Base-by-base conservation (phyloP, 2,329 filamentous ascomycete species). In the Ceratocystis alfenasii region DNA sequence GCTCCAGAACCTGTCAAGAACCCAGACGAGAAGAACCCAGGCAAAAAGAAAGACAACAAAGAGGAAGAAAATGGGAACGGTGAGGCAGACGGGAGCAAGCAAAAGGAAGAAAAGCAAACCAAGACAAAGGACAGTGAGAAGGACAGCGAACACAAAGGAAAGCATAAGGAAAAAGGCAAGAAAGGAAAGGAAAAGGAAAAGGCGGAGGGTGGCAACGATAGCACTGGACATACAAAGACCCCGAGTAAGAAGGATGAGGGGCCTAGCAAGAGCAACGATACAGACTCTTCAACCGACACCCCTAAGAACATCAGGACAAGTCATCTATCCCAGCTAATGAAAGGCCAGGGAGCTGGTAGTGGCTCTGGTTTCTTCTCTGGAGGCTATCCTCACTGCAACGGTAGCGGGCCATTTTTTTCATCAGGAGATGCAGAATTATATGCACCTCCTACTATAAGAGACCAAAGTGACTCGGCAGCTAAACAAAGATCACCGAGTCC, bases 81-180 rank as follows among this genome's bases (percentile, higher is more conserved):
- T 17, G 25, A 64, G n/a, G 41, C 20, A 53, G 36, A 64, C 22
- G 41, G 20, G 5, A 15, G 15, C 30, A 53, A 59, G 41, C 46
- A 57, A 46, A 17, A 53, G 3, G 46, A 63, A 2, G 12, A 59
- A 15, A 36, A 66, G n/a, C 17, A 20, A 2, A 10, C 36, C 17
- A 33, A 60, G 28, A 28, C 50, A 4, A 41, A 41, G 36, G 33
- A 30, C 5, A 41, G 17, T 41, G 46, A 57, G 5, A 44, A 66
- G 10, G 36, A 62, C 6, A 12, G 12, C 5, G 64, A n/a, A 17
- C 17, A 10, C 3, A 25, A 53, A 15, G n/a, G 10, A 3, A 36
- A 20, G n/a, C 45, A 41, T 17, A 55, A 53, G 59, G 10, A 33
- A 2, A 59, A 66, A n/a, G 48, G 48, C 6, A 63, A 64, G 46